Base-by-base conservation (phyloP, 768 basidiomycete species). In the Mycena vulgaris region DNA sequence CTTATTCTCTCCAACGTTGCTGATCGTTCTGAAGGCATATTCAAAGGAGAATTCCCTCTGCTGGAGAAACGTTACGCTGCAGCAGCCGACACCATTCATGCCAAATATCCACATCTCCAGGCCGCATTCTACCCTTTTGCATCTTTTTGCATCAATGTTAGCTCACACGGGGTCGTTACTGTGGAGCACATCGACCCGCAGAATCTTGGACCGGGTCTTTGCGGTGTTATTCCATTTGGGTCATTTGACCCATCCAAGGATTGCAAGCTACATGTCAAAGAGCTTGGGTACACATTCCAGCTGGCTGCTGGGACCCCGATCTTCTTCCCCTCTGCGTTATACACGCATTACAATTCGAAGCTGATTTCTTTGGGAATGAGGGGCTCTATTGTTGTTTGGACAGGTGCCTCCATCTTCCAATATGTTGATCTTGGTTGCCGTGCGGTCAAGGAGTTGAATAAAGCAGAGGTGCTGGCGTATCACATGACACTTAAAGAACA, bases 311-410 rank as follows among this genome's bases (percentile, higher is more conserved):
- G 69, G 5, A 23, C 28, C 1, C 69, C 69, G 8, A 71, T 71
- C 19, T 59, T 61, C 37, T 66, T 71, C 35, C 69, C 69, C 2
- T 70, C 69, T 1, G 69, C 69, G 7, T 23, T 70, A 11, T 71
- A 66, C 64, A 71, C 69, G 16, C 69, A 71, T 28, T 71, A 71
- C 58, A 71, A 67, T 30, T 21, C 56, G 6, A 35, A 48, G 25
- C 37, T 67, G 11, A 19, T 58, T 9, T 33, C 30, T 3, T 25
- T n/a, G 28, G 66, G 66, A 6, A 60, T 67, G 57, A 56, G 66
- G 5, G 57, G 66, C 1, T 67, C 66, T 5, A 8, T 67, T 6
- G 66, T 67, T 2, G 66, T 45, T 2, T 67, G 66, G 66, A 67
- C 66, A 1, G 66, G 66, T 3, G 66, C 42, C 2, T 45, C 51